Base-by-base conservation (phyloP, 192 early-diverging fungal species). In the Coemansia sp. region DNA sequence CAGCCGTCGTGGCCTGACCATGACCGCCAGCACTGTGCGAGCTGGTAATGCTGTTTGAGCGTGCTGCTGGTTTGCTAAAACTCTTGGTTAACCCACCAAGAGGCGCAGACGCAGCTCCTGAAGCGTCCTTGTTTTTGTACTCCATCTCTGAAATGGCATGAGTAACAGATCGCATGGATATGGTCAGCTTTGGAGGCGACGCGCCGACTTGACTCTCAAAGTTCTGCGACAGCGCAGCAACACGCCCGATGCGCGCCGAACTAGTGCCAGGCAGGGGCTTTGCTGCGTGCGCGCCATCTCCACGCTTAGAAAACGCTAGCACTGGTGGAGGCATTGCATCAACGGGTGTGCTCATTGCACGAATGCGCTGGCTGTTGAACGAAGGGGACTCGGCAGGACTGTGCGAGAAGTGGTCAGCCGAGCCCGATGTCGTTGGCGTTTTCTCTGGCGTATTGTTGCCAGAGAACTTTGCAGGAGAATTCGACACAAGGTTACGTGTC, bases 151-250 rank as follows among this genome's bases (percentile, higher is more conserved):
- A 45, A 14, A 25, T 41, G 13, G 20, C 57, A 8, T 59, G 15
- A 10, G 32, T 71, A 6, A 59, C 69, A n/a, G 61, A 61, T 1
- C 71, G 65, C 49, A 62, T 48, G 0, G 76, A 67, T 13, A 80
- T 80, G 20, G 69, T 43, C 11, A 80, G 70, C 33, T 62, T 65
- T 11, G 69, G 65, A 0, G 65, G 65, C 10, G 53, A 34, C 7
- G 49, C 56, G 46, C 58, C 20, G n/a, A 50, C 19, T 49, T 74
- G 54, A 35, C 71, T 68, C 65, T 79, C 79, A 76, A 81, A 81
- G 66, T 70, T 81, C 64, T 81, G 79, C 46, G 79, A 81, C 45
- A 81, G 29, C 14, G 79, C 79, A 1, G 79, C 79, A 4, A 81
- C 79, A 2, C 79, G 79, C 8, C 79, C 79, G 56, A 81, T 81